phyloP scores from a whole-genome alignment of 2,329 filamentous ascomycete species.

The Fusarium torulosum region DNA sequence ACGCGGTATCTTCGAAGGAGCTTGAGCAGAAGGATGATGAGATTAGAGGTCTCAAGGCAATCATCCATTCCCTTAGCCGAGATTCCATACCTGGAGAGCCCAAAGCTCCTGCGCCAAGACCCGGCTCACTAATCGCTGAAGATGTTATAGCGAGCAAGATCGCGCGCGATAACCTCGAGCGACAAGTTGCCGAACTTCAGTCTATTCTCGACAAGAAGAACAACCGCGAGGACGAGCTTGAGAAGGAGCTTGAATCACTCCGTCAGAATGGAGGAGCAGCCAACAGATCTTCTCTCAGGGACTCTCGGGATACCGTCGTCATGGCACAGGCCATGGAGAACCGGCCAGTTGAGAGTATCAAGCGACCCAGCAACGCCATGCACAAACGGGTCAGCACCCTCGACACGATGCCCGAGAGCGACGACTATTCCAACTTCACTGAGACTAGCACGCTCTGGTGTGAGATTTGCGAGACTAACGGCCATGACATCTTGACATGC shows the following conservation, averaged over 20 bases:
- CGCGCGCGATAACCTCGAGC: conserved; percentile 76
- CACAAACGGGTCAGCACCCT: conserved; percentile 68
- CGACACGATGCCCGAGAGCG: conserved; percentile 78
- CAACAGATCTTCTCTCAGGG: conserved; percentile 70
- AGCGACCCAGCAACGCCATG: conserved; percentile 62
- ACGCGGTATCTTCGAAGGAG: conserved; percentile 73
- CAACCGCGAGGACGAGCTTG: conserved; percentile 83
- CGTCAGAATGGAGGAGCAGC: conserved; percentile 58
- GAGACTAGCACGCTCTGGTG: conserved; percentile 86
- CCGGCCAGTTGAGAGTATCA: conserved; percentile 61
- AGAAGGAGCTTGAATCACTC: conserved; percentile 81
- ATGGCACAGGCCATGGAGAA: conserved; percentile 65
- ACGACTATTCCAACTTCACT: conserved; percentile 76
- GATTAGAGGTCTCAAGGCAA: conserved; percentile 95
- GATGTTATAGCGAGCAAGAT: conserved; percentile 51
- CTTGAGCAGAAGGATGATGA: conserved; percentile 96
- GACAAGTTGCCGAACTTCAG: conserved; percentile 83
- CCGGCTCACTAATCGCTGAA: conserved; percentile 54
- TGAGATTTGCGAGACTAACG: conserved; percentile 92
- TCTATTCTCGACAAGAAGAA: conserved; percentile 78
- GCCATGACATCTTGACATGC: conserved; percentile 95
- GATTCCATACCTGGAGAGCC: conserved; percentile 68
- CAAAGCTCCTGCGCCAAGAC: conserved; percentile 47
- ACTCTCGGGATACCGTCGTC: conserved; percentile 75
- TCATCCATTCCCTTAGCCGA: conserved; percentile 93